A percentile compares a stretch with the other conserved stretches of the same genome.
Evolutionary conservation across 805 yeast species (phyloP).

Genomic region (Candida multigemmis): DNA sequence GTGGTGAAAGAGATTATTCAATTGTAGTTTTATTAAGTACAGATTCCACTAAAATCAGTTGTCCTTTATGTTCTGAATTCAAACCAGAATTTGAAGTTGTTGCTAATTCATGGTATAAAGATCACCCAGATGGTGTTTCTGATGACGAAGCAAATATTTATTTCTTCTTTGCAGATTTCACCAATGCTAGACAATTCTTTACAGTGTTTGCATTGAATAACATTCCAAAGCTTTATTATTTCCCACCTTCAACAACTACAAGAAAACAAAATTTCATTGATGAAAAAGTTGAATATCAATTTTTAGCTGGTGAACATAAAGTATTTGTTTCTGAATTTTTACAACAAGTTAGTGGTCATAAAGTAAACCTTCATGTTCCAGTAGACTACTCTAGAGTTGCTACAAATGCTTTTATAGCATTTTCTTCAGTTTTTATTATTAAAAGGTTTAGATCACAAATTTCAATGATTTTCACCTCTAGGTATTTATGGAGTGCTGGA

Average conservation of each 20-base stretch:
- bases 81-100: conserved; percentile 55
- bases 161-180: conserved; percentile 71
- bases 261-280: conserved; percentile 17
- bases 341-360: conserved; percentile 18
- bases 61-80: conserved; percentile 63
- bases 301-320: conserved; percentile 36
- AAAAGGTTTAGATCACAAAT: conserved; percentile 23
- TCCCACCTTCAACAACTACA: conserved; percentile 38
- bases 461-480: conserved; percentile 34
- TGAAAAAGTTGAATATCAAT: conserved; percentile 33
- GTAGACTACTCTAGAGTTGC: conserved; percentile 31
- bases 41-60: conserved; percentile 61
- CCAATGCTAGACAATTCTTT: conserved; percentile 45
- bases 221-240: conserved; percentile 71
- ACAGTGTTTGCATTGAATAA: conserved; percentile 47
- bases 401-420: conserved; percentile 16
- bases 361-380: conserved; percentile 29
- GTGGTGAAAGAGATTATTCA: conserved; percentile 62
- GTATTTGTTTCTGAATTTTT: conserved; percentile 29
- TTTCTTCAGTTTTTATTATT: conserved; percentile 16
- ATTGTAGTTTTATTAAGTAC: conserved; percentile 68
- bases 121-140: conserved; percentile 39
- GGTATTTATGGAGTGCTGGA: conserved; percentile 63
- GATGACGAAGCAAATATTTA: conserved; percentile 32
- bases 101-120: conserved; percentile 48